Conservation (phyloP, 345 rosid genomes). For the Luvunga scandens region DNA sequence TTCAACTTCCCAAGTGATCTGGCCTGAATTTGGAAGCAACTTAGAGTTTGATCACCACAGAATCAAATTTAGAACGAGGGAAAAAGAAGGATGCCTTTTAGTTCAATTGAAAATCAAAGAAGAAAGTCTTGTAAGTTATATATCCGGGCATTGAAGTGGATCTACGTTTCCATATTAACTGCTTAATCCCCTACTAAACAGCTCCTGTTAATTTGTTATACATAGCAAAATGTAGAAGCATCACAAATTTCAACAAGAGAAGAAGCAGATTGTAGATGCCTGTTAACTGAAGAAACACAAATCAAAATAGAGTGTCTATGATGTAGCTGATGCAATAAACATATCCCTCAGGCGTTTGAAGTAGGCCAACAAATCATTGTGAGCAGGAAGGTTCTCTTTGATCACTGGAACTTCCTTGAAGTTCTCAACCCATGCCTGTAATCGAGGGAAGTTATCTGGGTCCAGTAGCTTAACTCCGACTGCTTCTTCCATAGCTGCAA, state of each 20-base stretch:
- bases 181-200: neutral
- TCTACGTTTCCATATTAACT: neutral
- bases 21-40: neutral
- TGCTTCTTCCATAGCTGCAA: conserved; percentile 25
- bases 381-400: conserved; percentile 27
- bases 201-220: neutral
- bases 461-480: conserved; percentile 23
- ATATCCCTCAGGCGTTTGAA: conserved; percentile 18
- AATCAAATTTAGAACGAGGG: neutral
- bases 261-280: neutral
- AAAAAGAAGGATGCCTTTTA: neutral
- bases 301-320: neutral
- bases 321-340: conserved; percentile 23
- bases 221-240: neutral
- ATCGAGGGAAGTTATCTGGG: conserved; percentile 26
- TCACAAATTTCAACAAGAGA: neutral
- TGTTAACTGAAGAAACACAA: neutral
- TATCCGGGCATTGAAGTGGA: no score
- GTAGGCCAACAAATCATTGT: conserved; percentile 10
- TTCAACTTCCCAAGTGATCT: neutral
- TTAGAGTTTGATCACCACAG: neutral
- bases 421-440: conserved; percentile 26
- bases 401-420: conserved; percentile 26
- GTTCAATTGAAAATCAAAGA: neutral
- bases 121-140: neutral